These are phyloP conservation scores for Torulaspora franciscae DNA, from an alignment of 805 yeast species.

Conservation along the genomic window DNA sequence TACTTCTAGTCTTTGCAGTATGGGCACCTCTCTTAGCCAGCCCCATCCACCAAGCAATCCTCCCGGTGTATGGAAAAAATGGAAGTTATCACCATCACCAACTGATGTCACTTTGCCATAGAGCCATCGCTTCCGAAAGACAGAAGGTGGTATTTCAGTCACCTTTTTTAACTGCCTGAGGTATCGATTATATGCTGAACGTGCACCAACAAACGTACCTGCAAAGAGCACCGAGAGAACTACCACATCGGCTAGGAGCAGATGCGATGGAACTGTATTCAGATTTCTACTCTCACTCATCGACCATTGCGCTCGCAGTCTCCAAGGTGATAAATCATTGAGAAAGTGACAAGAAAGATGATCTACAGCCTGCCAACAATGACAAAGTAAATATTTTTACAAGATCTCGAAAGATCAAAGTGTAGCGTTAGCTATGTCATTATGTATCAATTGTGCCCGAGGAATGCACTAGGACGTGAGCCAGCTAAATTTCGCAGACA, in stretches of 20 bases:
- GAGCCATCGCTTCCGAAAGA: conserved; percentile 43
- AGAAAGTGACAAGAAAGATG: conserved; percentile 5
- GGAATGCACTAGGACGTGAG: too few species aligned
- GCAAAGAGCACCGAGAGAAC: conserved; percentile 35
- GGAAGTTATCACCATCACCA: conserved; percentile 94
- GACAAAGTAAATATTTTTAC: too few species aligned
- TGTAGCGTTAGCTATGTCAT: too few species aligned
- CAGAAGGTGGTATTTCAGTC: conserved; percentile 44
- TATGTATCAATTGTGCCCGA: too few species aligned
- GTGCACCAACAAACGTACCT: conserved; percentile 41
- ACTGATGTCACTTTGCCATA: conserved; percentile 81
- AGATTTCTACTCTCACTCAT: conserved; percentile 12
- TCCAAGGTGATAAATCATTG: conserved; percentile 3
- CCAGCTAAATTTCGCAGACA: too few species aligned
- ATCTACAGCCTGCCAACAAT: too few species aligned
- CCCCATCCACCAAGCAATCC: conserved; percentile 90
- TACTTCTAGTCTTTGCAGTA: conserved; percentile 28
- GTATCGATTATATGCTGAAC: conserved; percentile 41
- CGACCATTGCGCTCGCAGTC: not conserved
- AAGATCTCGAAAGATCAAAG: too few species aligned
- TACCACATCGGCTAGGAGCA: conserved; percentile 14
- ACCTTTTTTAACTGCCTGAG: conserved; percentile 50
- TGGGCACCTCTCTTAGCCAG: conserved; percentile 71
- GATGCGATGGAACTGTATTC: conserved; percentile 1
- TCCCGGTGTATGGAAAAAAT: conserved; percentile 90